Evolutionary conservation across 768 basidiomycete genomes (phyloP).

Genomic region (Vishniacozyma victoriae): DNA sequence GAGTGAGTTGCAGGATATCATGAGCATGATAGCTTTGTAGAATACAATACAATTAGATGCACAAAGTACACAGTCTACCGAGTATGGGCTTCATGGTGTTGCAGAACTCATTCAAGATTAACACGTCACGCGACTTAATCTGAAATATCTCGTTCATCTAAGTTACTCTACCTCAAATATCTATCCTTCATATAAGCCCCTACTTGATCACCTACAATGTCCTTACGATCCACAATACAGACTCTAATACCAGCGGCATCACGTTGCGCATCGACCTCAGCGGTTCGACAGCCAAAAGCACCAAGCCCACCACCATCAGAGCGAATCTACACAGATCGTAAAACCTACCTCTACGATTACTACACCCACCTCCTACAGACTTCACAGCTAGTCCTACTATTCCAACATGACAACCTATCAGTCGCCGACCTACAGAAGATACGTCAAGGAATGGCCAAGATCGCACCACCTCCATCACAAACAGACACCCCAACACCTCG

Average conservation of each 20-base stretch:
- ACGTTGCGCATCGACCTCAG: not conserved
- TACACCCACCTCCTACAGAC: conserved; percentile 65
- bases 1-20: no score
- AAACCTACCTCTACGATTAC: conserved; percentile 71
- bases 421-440: conserved; percentile 63
- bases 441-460: conserved; percentile 49
- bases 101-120: no score
- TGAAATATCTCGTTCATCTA: no score
- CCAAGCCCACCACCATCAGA: no score
- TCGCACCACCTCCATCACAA: conserved; percentile 28
- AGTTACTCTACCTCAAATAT: no score
- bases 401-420: conserved; percentile 67
- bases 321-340: conserved; percentile 73
- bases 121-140: no score
- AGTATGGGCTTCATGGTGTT: no score
- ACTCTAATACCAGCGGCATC: no score
- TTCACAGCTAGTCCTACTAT: conserved; percentile 64
- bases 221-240: no score
- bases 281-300: not conserved
- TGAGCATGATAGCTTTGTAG: no score
- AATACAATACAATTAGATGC: no score
- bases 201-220: not conserved
- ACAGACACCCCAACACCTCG: conserved; percentile 55
- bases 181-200: not conserved
- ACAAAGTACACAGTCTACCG: no score